Evolutionary conservation across 2,329 filamentous ascomycete genomes (phyloP), one percentile per base, ranked within the genome.

Genomic region (Exophiala bonariae): DNA sequence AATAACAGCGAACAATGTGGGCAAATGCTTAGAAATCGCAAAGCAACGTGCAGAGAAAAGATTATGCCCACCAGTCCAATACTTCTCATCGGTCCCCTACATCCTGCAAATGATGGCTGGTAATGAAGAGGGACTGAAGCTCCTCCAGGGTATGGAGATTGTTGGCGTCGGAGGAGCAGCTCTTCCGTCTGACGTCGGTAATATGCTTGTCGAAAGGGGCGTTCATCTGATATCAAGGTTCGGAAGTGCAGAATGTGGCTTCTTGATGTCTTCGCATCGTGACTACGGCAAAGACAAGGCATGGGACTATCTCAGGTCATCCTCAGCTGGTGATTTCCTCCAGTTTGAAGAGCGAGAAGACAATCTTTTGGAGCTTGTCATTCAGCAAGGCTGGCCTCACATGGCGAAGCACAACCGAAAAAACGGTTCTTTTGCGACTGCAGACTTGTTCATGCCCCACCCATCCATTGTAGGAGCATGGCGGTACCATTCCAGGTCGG

Each of bases 171-270:
- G 82, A 2, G 83, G 82, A 4, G 81, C 82, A 9, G 77, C 81
- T 3, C 60, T 86, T 1, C 74, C 79, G 2, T 51, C 61, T 3
- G 47, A 72, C 7, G 63, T 82, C 1, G 83, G 83, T 0, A 68
- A 84, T 47, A 60, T 61, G 2, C 68, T 86, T 2, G 75, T 83
- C 0, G 43, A 61, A 0, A 59, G 67, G 4, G 72, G 70, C 0
- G 73, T 86, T 1, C 79, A 77, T 7, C 71, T 86, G 3, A 66
- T 84, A 1, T 85, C 80, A 0, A 70, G 83, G 32, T 83, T 82
- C 60, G 82, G 83, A 2, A 85, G 81, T 56, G 79, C 81, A 7
- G 82, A 86, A 59, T 85, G 81, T 46, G 82, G 82, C 0, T 86
- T 86, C 50, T 61, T 86, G 11, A 70, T 86, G 59, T 83, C 79